These are phyloP conservation scores for Epichloe brachyelytri DNA, from an alignment of 2,329 filamentous ascomycete species.

Conservation along the genomic window DNA sequence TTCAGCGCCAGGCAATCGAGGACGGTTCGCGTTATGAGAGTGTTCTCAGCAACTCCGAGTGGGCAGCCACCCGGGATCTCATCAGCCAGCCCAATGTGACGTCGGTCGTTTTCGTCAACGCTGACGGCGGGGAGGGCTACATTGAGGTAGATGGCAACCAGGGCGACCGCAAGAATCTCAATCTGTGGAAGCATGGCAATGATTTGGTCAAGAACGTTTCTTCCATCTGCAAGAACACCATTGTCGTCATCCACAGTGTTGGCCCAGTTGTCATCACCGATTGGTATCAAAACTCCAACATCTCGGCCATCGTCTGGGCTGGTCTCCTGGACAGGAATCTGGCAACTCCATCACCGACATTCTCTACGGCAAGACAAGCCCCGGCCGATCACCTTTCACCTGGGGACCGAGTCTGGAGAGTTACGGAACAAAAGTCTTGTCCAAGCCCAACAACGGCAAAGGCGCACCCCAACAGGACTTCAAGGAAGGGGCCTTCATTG, in stretches of 20 bases:
- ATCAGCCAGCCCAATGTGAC: slow-evolving; percentile 50
- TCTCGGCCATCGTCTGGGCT: slow-evolving; percentile 75
- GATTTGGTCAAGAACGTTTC: slow-evolving; percentile 70
- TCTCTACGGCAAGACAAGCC: slow-evolving; percentile 72
- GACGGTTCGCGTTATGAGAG: slow-evolving; percentile 51
- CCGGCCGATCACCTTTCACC: slow-evolving; percentile 69
- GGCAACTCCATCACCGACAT: slow-evolving; percentile 70
- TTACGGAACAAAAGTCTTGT: slow-evolving; percentile 57
- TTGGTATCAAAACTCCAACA: slow-evolving; percentile 62
- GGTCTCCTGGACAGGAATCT: slow-evolving; percentile 70
- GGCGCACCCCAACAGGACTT: slow-evolving; percentile 61
- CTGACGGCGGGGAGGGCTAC: slow-evolving; percentile 76
- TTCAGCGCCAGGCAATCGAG: slow-evolving; percentile 47
- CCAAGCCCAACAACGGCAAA: slow-evolving; percentile 54
- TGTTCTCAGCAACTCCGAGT: slow-evolving; percentile 50
- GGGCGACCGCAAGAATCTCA: slow-evolving; percentile 87
- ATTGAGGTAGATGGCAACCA: slow-evolving; percentile 70
- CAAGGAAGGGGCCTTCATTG: slow-evolving; percentile 67
- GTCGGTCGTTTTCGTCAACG: slow-evolving; percentile 81
- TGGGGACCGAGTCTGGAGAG: slow-evolving; percentile 55
- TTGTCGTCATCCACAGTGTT: slow-evolving; percentile 79
- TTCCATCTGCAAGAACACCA: slow-evolving; percentile 68
- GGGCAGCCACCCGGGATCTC: slow-evolving; percentile 48
- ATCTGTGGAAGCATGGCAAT: slow-evolving; percentile 75
- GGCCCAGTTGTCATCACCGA: slow-evolving; percentile 67